Evolutionary conservation across 768 basidiomycete genomes (phyloP), one percentile per base, ranked within the genome.

Genomic region (Boletus tomentosulus): DNA sequence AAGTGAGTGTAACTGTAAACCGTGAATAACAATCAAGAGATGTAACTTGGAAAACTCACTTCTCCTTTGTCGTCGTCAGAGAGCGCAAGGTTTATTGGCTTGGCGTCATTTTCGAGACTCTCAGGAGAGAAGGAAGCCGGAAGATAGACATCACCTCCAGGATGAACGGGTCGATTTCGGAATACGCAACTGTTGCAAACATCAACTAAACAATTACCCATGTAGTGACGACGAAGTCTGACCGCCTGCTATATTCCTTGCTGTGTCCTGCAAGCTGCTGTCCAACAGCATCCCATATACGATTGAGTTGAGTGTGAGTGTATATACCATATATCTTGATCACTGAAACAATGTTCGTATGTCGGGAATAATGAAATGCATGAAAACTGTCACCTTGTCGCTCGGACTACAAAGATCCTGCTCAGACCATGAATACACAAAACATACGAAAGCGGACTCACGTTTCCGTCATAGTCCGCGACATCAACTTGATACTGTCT

Each of bases 241-340:
- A 82, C 84, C 83, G 74, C 25, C 69, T 67, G 31, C 71, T 71
- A 53, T 89, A 88, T 55, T 81, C 80, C 51, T 71, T 76, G 27
- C 81, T 79, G 41, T 71, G 76, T 4, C 72, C 66, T 4, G 62
- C 62, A 4, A 80, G 67, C 46, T 80, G 77, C 5, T 64, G 62
- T 1, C 76, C 73, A 46, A 83, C 64, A 0, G 71, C 65, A 15
- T 75, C 74, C 81, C 82, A 82, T 25, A 82, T 67, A 8, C 73
- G 71, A 43, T 75, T 72, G 31, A 80, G 60, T 55, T 81, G 78
- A 0, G 73, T 74, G 31, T 81, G 78, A 0, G 78, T 78, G 31
- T 75, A 78, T 10, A 83, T 72, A 1, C 79, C 79, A 48, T 79
- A 81, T 30, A 83, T 71, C 31, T 71, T 74, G 50, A 82, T 71